Percentiles rank a stretch among this genome's conserved stretches.
Conservation (phyloP, 768 basidiomycete species). For the Sutorius australiensis region DNA sequence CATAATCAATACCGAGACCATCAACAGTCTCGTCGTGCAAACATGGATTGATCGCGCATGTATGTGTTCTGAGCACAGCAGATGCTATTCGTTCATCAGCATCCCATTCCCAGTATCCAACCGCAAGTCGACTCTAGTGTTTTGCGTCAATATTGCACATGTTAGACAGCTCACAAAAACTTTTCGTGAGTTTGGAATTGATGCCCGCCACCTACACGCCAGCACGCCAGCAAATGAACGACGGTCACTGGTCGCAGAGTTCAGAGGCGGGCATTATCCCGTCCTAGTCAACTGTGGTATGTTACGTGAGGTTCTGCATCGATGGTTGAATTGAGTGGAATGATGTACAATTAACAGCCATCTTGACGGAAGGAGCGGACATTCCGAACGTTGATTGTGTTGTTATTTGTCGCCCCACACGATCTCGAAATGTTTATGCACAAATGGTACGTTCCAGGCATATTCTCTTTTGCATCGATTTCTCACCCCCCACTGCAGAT, state of each 20-base stretch:
- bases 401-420: conserved; percentile 81
- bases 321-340: not conserved
- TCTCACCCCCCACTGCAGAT: conserved; percentile 51
- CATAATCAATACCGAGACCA: conserved; percentile 72
- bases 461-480: not conserved
- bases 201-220: conserved; percentile 78
- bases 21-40: conserved; percentile 76
- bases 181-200: conserved; percentile 74
- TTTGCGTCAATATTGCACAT: conserved; percentile 83
- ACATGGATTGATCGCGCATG: conserved; percentile 86
- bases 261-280: conserved; percentile 71
- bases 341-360: conserved; percentile 40
- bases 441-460: conserved; percentile 67
- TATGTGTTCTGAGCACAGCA: conserved; percentile 32
- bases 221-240: conserved; percentile 64
- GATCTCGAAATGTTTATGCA: conserved; percentile 83
- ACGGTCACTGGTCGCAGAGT: conserved; percentile 57
- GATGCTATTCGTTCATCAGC: conserved; percentile 1
- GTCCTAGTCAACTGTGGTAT: conserved; percentile 88
- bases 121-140: conserved; percentile 87
- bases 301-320: conserved; percentile 17
- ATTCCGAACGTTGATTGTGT: conserved; percentile 94
- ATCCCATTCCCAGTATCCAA: conserved; percentile 34
- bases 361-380: conserved; percentile 92
- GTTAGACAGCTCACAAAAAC: conserved; percentile 66